Percentiles rank a stretch among this genome's conserved stretches.
phyloP scores from a whole-genome alignment of 495 filamentous ascomycete genomes.

The Talaromyces borbonicus region DNA sequence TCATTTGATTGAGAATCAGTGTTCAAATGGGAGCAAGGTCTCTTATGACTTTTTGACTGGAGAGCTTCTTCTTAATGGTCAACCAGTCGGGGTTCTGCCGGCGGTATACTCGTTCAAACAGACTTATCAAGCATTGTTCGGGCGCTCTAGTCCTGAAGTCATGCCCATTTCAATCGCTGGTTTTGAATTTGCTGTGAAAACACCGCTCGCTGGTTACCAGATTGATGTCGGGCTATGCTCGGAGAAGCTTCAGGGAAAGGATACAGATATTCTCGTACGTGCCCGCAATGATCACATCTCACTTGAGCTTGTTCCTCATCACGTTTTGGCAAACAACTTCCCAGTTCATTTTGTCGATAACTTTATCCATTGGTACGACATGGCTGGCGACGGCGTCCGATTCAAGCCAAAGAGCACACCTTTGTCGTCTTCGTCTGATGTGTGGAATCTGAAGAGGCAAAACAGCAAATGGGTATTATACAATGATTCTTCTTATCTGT shows the following conservation, averaged over 20 bases:
- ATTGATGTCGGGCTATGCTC: conserved; percentile 27
- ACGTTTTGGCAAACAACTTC: neutral
- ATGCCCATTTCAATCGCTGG: conserved; percentile 32
- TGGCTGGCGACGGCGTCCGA: conserved; percentile 31
- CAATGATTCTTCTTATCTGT: conserved; percentile 11
- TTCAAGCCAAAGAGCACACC: conserved; percentile 32
- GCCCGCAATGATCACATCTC: neutral
- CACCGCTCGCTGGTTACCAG: conserved; percentile 18
- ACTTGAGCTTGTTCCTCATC: neutral
- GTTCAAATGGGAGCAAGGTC: conserved; percentile 16
- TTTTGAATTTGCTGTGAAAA: conserved; percentile 35
- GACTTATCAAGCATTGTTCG: conserved; percentile 31
- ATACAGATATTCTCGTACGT: neutral
- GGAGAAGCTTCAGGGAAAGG: neutral
- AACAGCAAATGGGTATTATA: conserved; percentile 3
- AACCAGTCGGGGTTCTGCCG: conserved; percentile 35
- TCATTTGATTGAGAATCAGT: conserved; percentile 6
- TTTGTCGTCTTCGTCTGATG: conserved; percentile 26
- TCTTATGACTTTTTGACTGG: conserved; percentile 35
- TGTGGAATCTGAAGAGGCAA: conserved; percentile 20
- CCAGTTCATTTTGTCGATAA: conserved; percentile 12
- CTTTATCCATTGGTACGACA: conserved; percentile 49
- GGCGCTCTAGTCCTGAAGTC: conserved; percentile 22
- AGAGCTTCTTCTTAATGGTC: neutral
- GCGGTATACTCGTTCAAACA: conserved; percentile 32